phyloP scores from a whole-genome alignment of 352 stramenopile genomes.

The Pythium scleroteichum region DNA sequence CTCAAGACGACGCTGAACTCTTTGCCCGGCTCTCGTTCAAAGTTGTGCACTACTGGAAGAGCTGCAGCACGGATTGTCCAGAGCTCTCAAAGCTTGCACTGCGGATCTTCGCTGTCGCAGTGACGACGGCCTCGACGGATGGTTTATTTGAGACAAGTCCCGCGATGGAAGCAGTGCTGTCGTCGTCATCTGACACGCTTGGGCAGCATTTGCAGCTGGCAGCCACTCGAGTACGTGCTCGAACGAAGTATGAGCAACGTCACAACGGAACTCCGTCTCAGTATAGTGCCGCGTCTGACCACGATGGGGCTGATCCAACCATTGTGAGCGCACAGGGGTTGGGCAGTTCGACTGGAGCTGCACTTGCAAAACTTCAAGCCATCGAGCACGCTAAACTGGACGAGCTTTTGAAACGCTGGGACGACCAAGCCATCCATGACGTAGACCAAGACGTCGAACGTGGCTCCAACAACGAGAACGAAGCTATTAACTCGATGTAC shows the following conservation, averaged over 20 bases:
- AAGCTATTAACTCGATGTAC: conserved; percentile 31
- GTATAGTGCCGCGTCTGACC: background rate
- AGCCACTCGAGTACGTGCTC: conserved; percentile 17
- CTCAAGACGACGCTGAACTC: conserved; percentile 15
- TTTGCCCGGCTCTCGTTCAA: conserved; percentile 22
- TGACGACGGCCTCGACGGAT: conserved; percentile 24
- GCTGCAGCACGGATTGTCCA: conserved; percentile 28
- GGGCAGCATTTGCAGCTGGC: conserved; percentile 12
- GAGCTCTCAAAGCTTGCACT: conserved; percentile 29
- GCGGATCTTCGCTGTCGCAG: conserved; percentile 22
- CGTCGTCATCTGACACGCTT: background rate
- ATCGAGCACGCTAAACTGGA: conserved; percentile 13
- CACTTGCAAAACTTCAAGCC: background rate
- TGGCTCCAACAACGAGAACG: conserved; percentile 20
- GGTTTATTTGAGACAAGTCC: conserved; percentile 8
- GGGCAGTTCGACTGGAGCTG: background rate
- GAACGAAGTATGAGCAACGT: conserved; percentile 26
- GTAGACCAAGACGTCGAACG: conserved; percentile 1
- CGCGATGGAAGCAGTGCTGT: background rate
- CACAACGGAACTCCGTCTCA: background rate
- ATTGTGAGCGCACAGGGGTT: background rate
- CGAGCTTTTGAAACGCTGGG: conserved; percentile 19
- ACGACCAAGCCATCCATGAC: conserved; percentile 16
- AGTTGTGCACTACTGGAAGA: conserved; percentile 31
- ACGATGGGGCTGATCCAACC: background rate